A percentile compares a stretch with the other conserved stretches of the same genome.
Evolutionary conservation across 768 basidiomycete genomes (phyloP).

Genomic region (Leccinum variicolor): DNA sequence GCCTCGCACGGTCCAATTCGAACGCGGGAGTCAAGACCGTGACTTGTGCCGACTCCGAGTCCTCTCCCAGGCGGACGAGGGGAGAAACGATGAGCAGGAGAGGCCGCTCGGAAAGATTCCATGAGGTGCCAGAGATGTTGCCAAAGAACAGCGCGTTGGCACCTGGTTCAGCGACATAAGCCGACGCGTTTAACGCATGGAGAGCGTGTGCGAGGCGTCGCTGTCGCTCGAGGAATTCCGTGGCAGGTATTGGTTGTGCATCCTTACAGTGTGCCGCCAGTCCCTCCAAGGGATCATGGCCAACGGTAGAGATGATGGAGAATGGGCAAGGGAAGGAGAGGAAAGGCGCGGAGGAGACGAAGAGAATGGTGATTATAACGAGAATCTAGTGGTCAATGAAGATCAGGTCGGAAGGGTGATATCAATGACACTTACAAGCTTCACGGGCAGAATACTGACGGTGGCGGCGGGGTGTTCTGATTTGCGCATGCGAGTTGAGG

Average conservation of each 20-base stretch:
- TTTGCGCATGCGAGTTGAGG: constrained; percentile 8
- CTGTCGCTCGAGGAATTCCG: constrained; percentile 55
- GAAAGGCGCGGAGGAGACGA: constrained; percentile 2
- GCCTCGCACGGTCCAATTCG: constrained; percentile 66
- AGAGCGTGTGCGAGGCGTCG: constrained; percentile 48
- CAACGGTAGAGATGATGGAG: not conserved
- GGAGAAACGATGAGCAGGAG: constrained; percentile 66
- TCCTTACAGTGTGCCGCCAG: constrained; percentile 44
- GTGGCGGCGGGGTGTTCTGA: not conserved
- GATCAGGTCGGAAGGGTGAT: not conserved
- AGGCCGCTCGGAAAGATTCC: constrained; percentile 78
- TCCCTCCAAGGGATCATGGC: constrained; percentile 19
- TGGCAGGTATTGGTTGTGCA: constrained; percentile 43
- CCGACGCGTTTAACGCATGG: constrained; percentile 48
- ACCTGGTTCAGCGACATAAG: constrained; percentile 80
- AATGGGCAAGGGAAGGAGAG: not conserved
- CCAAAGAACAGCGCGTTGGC: constrained; percentile 67
- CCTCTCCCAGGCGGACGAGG: constrained; percentile 16
- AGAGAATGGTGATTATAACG: constrained; percentile 2
- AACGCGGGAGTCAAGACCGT: constrained; percentile 74
- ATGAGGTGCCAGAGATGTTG: constrained; percentile 61
- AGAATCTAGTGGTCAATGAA: constrained; percentile 10
- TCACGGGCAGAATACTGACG: not conserved
- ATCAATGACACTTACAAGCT: constrained; percentile 11
- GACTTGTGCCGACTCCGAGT: constrained; percentile 42